These are phyloP conservation scores for Talaromyces sp. DNA, from an alignment of 2,329 filamentous ascomycete species.

Conservation along the genomic window DNA sequence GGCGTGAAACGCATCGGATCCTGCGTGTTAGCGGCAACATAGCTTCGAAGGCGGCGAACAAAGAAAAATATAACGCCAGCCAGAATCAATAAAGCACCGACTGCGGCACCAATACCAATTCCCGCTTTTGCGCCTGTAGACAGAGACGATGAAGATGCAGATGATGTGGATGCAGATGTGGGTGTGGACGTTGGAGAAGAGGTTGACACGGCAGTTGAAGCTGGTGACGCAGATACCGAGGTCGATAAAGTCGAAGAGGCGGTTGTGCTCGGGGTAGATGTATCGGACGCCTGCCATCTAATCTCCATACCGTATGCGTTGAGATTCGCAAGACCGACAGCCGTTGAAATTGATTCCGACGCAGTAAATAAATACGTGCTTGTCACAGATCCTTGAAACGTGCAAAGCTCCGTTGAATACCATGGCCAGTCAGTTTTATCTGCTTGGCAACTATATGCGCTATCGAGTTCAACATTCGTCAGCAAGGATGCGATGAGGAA, in stretches of 20 bases:
- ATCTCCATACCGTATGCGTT: slow-evolving; percentile 15
- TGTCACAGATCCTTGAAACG: slow-evolving; percentile 5
- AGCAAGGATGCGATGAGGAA: not conserved
- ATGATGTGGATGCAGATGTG: not conserved
- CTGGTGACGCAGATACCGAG: not conserved
- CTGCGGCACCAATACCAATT: not conserved
- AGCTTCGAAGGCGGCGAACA: not conserved
- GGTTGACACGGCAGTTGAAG: not conserved
- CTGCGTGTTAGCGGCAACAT: not conserved
- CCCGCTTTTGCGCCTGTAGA: slow-evolving; percentile 8
- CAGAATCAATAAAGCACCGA: not conserved
- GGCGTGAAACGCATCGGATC: not conserved
- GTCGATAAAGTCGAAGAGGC: not conserved
- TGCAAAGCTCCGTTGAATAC: slow-evolving; percentile 15
- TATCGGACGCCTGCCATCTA: slow-evolving; percentile 5
- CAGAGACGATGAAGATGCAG: not conserved
- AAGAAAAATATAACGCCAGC: not conserved
- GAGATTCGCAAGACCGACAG: slow-evolving; percentile 1
- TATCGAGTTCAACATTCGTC: not conserved
- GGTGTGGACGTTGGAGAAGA: not conserved
- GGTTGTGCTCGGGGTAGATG: not conserved
- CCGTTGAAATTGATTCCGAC: not conserved
- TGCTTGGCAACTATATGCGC: slow-evolving; percentile 9
- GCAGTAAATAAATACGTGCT: slow-evolving; percentile 7
- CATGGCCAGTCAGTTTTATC: slow-evolving; percentile 5